Evolutionary conservation across 1,284 basidiomycete genomes (phyloP).

Genomic region (Pterulicium gracile): DNA sequence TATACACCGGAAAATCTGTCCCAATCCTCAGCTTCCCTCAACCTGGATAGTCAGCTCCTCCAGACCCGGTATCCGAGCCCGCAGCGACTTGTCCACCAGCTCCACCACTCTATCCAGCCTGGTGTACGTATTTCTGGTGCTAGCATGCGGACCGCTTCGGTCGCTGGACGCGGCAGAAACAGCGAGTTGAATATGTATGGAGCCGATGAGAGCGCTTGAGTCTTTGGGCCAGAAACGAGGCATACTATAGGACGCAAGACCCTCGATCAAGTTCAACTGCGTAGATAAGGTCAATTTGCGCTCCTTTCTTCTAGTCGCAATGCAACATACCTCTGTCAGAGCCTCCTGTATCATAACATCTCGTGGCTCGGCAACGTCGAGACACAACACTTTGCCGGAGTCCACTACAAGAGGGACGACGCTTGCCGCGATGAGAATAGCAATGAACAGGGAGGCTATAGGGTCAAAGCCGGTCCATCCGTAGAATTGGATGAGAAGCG

Average conservation of each 20-base stretch:
- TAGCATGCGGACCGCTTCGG: conserved; percentile 39
- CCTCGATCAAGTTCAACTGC: conserved; percentile 49
- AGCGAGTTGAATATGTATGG: conserved; percentile 78
- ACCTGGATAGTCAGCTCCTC: conserved; percentile 86
- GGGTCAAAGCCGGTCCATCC: conserved; percentile 99
- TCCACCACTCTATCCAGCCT: conserved; percentile 64
- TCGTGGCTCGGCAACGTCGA: conserved; percentile 67
- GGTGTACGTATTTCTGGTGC: conserved; percentile 37
- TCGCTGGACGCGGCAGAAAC: conserved; percentile 46
- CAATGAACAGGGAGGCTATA: conserved; percentile 96
- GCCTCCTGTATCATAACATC: conserved; percentile 62
- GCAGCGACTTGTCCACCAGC: conserved; percentile 63
- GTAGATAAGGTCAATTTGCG: neutral
- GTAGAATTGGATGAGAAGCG: conserved; percentile 89
- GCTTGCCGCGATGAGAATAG: conserved; percentile 87
- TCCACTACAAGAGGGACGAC: conserved; percentile 94
- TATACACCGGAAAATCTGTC: too few species aligned
- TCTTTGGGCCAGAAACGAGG: conserved; percentile 98
- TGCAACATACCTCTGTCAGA: conserved; percentile 56
- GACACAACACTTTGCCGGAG: conserved; percentile 78
- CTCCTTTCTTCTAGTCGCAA: conserved; percentile 1
- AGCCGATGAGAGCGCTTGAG: conserved; percentile 74
- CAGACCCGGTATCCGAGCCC: conserved; percentile 64
- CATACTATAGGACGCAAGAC: conserved; percentile 69
- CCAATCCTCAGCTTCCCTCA: conserved; percentile 24